phyloP scores from a whole-genome alignment of 192 early-diverging fungal genomes.

The Pilobolus umbonatus region DNA sequence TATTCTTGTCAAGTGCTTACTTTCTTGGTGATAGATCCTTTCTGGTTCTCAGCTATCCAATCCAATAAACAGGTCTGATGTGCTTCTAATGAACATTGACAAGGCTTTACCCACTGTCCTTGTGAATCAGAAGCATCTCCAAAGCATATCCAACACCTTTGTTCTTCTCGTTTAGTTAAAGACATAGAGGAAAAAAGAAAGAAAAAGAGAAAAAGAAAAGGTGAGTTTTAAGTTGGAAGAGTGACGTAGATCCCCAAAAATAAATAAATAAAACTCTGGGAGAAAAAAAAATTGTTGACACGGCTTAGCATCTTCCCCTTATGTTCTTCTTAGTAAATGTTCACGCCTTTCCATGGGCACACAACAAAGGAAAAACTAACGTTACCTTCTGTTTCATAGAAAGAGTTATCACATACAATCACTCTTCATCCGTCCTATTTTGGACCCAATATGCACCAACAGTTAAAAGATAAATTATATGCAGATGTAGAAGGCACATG shows the following conservation, averaged over 20 bases:
- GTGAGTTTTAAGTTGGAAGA: background rate
- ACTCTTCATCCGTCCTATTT: conserved; percentile 90
- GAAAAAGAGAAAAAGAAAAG: background rate
- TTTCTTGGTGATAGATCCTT: conserved; percentile 42
- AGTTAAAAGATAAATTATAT: conserved; percentile 79
- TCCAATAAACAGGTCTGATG: conserved; percentile 74
- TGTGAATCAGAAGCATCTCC: conserved; percentile 57
- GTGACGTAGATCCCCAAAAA: background rate
- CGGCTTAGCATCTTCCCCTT: background rate
- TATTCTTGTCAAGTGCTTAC: conserved; percentile 15
- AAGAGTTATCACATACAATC: conserved; percentile 90
- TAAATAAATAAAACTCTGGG: no score
- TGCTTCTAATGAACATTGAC: conserved; percentile 67
- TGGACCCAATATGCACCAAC: conserved; percentile 72
- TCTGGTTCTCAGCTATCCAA: conserved; percentile 68
- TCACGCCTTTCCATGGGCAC: no score
- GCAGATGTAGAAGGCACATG: conserved; percentile 95
- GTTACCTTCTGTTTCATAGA: conserved; percentile 34
- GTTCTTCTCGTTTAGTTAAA: conserved; percentile 17
- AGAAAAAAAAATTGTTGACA: background rate
- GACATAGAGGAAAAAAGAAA: conserved; percentile 1
- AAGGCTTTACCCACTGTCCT: conserved; percentile 66
- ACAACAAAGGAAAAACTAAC: background rate
- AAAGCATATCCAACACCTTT: conserved; percentile 71
- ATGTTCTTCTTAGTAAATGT: conserved; percentile 5